phyloP scores from a whole-genome alignment of 495 filamentous ascomycete genomes.

The Aspergillus asperescens region DNA sequence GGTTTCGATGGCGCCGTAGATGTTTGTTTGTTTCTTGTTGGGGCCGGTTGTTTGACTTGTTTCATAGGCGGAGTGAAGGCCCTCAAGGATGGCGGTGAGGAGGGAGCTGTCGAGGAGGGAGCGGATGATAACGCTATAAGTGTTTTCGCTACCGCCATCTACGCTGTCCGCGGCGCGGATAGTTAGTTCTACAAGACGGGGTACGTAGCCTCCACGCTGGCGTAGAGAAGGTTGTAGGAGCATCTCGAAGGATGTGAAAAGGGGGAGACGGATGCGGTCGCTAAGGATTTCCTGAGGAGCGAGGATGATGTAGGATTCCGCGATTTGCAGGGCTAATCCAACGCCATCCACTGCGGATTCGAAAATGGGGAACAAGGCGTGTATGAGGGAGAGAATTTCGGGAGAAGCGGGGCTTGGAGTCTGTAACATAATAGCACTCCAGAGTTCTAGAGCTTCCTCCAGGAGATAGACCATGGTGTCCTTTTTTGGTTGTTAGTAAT shows the following conservation, averaged over 20 bases:
- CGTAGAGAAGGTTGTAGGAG: slow-evolving; percentile 51
- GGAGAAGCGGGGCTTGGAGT: slow-evolving; percentile 59
- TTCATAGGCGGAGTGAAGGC: slow-evolving; percentile 64
- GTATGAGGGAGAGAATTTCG: slow-evolving; percentile 62
- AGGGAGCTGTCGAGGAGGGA: slow-evolving; percentile 66
- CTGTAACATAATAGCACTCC: slow-evolving; percentile 69
- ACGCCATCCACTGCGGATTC: slow-evolving; percentile 65
- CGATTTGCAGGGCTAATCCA: slow-evolving; percentile 62
- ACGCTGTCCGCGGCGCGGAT: slow-evolving; percentile 64
- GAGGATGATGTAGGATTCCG: slow-evolving; percentile 74
- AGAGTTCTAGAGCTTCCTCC: slow-evolving; percentile 88
- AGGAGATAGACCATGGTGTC: slow-evolving; percentile 77
- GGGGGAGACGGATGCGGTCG: slow-evolving; percentile 51
- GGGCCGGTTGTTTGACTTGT: slow-evolving; percentile 74
- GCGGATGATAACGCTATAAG: slow-evolving; percentile 56
- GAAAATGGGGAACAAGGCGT: slow-evolving; percentile 64
- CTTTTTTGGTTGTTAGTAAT: slow-evolving; percentile 27
- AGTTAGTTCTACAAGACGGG: slow-evolving; percentile 62
- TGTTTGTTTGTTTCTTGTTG: slow-evolving; percentile 52
- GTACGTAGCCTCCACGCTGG: slow-evolving; percentile 61
- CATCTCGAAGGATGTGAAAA: slow-evolving; percentile 53
- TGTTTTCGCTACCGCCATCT: slow-evolving; percentile 62
- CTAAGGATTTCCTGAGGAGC: slow-evolving; percentile 70
- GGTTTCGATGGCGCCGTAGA: slow-evolving; percentile 65
- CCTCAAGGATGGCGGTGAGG: slow-evolving; percentile 60